Base-by-base conservation (phyloP, 192 early-diverging fungal species). In the Coemansia sp. region DNA sequence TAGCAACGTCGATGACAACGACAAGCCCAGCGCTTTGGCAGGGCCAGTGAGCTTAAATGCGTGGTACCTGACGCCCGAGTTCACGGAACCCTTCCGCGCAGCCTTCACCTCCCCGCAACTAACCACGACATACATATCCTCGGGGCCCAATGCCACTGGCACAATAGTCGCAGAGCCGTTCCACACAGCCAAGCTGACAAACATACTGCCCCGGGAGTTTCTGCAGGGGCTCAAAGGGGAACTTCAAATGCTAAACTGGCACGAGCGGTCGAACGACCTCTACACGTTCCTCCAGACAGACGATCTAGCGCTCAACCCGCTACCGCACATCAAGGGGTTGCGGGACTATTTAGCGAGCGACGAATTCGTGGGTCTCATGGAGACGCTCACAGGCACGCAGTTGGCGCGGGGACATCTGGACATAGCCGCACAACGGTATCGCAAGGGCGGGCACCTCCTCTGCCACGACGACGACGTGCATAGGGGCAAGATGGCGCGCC, bases 381-480 rank as follows among this genome's bases (percentile, higher is more conserved):
- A 80, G 37, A 68, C 66, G 19, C 65, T 92, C 21, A 89, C 89
- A 3, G 90, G 90, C 13, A 80, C 88, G 29, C 78, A 85, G 51
- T 70, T 92, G 7, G 79, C 85, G n/a, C 83, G 83, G 0, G 81
- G 79, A 1, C 83, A 85, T 8, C 77, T 88, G 11, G 90, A 92
- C 70, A 69, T 92, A 44, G 89, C 89, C 6, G 88, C 88, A 0
- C 89, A 92, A 59, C 75, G 87, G 57, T 92, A 92, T 69, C 81
- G 83, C 41, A 69, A 77, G 33, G 85, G 85, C 6, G 85, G 86
- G 51, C 88, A 90, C 45, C 57, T 92, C 24, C 74, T 90, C 9
- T 92, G 90, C 66, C 90, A 92, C 59, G 90, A 92, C 56, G 90
- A 92, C 53, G 90, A 92, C 67, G 89, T 92, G 51, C 85, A 86